Conservation (phyloP, 2,329 filamentous ascomycete species). For the Pezicula carpinea region DNA sequence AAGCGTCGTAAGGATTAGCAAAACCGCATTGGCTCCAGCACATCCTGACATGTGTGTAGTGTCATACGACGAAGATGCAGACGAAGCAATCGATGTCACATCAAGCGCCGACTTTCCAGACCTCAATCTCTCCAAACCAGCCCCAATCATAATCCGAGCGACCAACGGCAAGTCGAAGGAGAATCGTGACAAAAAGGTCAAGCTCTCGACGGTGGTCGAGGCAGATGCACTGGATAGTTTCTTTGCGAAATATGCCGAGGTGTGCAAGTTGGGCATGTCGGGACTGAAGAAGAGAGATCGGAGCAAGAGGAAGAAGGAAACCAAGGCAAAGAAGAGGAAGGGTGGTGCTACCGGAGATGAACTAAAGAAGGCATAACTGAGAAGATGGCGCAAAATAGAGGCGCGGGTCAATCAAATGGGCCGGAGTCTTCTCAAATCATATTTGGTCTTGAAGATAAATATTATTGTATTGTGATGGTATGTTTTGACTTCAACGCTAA, state of each 20-base stretch:
- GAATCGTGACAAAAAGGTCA: slow-evolving; percentile 52
- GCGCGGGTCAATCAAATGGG: background rate
- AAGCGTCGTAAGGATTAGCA: slow-evolving; percentile 57
- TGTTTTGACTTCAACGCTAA: no score
- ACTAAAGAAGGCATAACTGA: slow-evolving; percentile 14
- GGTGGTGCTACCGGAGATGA: slow-evolving; percentile 14
- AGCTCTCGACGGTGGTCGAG: slow-evolving; percentile 78
- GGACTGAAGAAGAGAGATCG: slow-evolving; percentile 89
- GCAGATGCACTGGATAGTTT: slow-evolving; percentile 74
- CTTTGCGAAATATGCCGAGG: slow-evolving; percentile 80
- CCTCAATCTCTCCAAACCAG: slow-evolving; percentile 50
- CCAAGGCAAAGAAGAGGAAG: slow-evolving; percentile 61
- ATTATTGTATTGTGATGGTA: no score
- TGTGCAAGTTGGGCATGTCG: slow-evolving; percentile 85
- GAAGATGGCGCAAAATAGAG: background rate
- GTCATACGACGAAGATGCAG: slow-evolving; percentile 19
- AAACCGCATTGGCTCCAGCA: slow-evolving; percentile 4
- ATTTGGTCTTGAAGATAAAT: no score
- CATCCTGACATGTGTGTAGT: slow-evolving; percentile 16
- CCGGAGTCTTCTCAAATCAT: background rate
- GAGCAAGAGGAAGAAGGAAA: slow-evolving; percentile 76
- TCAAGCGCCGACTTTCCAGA: slow-evolving; percentile 54
- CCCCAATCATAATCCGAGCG: slow-evolving; percentile 77
- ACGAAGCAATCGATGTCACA: slow-evolving; percentile 32
- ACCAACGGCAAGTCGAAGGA: slow-evolving; percentile 67